Percentiles rank a stretch among this genome's conserved stretches.
These are phyloP conservation scores for Blastobotrys petasosporus DNA, from an alignment of 1,139 yeast species.

Conservation along the genomic window DNA sequence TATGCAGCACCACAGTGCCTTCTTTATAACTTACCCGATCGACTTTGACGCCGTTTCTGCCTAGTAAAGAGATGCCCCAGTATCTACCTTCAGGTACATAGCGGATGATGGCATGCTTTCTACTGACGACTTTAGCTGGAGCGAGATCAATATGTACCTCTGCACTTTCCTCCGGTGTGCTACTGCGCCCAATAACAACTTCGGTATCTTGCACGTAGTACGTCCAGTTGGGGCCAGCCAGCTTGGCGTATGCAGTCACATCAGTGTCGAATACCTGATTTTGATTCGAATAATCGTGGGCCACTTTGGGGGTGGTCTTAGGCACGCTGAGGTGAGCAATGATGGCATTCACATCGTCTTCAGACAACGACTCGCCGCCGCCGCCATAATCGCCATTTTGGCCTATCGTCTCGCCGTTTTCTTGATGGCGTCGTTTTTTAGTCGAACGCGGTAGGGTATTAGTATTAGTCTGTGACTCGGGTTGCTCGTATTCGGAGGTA, in stretches of 20 bases:
- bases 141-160: slow-evolving; percentile 83
- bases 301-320: slow-evolving; percentile 39
- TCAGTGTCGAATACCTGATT: slow-evolving; percentile 64
- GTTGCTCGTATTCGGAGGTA: too few relatives aligned
- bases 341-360: slow-evolving; percentile 40
- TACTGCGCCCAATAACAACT: slow-evolving; percentile 78
- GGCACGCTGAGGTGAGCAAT: slow-evolving; percentile 42
- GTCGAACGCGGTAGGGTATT: not conserved
- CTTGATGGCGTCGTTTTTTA: slow-evolving; percentile 3
- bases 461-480: not conserved
- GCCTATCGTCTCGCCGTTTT: not conserved
- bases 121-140: slow-evolving; percentile 91
- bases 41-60: slow-evolving; percentile 89
- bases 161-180: slow-evolving; percentile 36
- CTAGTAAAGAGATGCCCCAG: slow-evolving; percentile 81
- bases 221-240: slow-evolving; percentile 93
- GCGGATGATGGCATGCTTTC: slow-evolving; percentile 79
- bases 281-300: slow-evolving; percentile 55
- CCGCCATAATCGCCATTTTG: not conserved
- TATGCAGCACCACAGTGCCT: slow-evolving; percentile 48
- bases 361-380: slow-evolving; percentile 7
- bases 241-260: slow-evolving; percentile 93
- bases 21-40: slow-evolving; percentile 54
- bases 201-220: slow-evolving; percentile 79
- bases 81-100: slow-evolving; percentile 67